Evolutionary conservation across 768 basidiomycete genomes (phyloP), one percentile per base, ranked within the genome.

Genomic region (Lentinula edodes): DNA sequence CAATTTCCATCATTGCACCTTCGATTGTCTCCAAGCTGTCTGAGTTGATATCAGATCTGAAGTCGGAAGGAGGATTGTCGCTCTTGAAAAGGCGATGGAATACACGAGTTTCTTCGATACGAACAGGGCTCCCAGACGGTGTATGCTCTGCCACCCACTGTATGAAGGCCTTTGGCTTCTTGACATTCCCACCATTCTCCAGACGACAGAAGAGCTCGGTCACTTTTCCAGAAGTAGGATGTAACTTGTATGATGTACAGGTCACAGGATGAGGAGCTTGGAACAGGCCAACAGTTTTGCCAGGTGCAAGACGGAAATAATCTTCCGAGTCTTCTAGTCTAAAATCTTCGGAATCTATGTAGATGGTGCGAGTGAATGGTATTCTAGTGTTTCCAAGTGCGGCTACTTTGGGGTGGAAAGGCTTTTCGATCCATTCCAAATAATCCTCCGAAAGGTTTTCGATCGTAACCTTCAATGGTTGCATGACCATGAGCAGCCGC

Each of bases 241-340:
- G 89, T 1, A 81, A 87, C 74, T 87, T 88, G 80, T 89, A 91
- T 5, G 91, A 91, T n/a, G 86, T 90, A 73, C 93, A 96, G 23
- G 94, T 95, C 70, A 99, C 90, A 7, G 95, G 93, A 72, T 87
- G 76, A 2, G 95, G 95, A 15, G 88, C 94, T 71, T 95, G 90
- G 81, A 98, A 96, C 32, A 99, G 78, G 15, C 97, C 97, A 46
- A 98, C 97, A 0, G 94, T 93, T 78, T 98, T 98, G 51, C 95
- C 95, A 6, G 97, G 97, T 15, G 96, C 93, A 51, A 99, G 88
- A 45, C 97, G 89, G 86, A 95, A 98, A 75, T 97, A 99, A 71
- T 98, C 95, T 64, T 88, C 88, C 23, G 93, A 91, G 69, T 96
- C 95, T 66, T 91, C 85, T 39, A 90, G 75, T 57, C 97, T 83